Evolutionary conservation across 2,329 filamentous ascomycete species (phyloP).

Genomic region (Ascochyta rabiei): DNA sequence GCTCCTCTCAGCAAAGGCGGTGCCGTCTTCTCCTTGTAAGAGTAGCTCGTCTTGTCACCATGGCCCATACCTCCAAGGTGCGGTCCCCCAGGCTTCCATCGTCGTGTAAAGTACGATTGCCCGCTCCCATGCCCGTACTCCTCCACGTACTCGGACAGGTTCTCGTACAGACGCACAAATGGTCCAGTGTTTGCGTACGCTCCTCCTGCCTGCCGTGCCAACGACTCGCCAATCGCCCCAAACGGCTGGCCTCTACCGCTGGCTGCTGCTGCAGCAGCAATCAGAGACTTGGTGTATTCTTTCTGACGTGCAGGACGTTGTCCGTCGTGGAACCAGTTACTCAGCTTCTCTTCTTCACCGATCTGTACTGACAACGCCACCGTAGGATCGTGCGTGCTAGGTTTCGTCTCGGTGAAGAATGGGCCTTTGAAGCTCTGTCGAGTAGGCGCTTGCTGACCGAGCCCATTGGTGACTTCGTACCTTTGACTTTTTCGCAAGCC

Average conservation of each 20-base stretch:
- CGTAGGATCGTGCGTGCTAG: conserved; percentile 37
- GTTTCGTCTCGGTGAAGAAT: conserved; percentile 44
- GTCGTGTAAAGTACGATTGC: conserved; percentile 49
- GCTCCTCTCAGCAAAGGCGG: not conserved
- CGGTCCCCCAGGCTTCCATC: conserved; percentile 47
- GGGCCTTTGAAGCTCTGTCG: conserved; percentile 46
- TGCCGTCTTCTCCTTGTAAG: conserved; percentile 8
- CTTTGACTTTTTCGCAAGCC: conserved; percentile 17
- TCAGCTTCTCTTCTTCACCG: conserved; percentile 45
- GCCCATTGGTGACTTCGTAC: conserved; percentile 33
- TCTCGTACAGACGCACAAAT: conserved; percentile 52
- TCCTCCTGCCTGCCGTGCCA: not conserved
- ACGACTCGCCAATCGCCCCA: conserved; percentile 22
- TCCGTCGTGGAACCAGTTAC: conserved; percentile 50
- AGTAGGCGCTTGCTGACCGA: conserved; percentile 35
- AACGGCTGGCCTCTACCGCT: conserved; percentile 14
- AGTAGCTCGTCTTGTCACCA: conserved; percentile 51
- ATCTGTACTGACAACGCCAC: conserved; percentile 28
- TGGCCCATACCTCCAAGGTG: conserved; percentile 48
- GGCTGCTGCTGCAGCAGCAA: conserved; percentile 24
- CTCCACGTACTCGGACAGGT: conserved; percentile 50
- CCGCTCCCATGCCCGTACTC: conserved; percentile 27
- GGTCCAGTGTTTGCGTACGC: conserved; percentile 40
- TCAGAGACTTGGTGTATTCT: conserved; percentile 33
- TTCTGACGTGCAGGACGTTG: conserved; percentile 33